These are phyloP conservation scores for Cladorrhinum sp. DNA, from an alignment of 2,329 filamentous ascomycete genomes.

Conservation along the genomic window DNA sequence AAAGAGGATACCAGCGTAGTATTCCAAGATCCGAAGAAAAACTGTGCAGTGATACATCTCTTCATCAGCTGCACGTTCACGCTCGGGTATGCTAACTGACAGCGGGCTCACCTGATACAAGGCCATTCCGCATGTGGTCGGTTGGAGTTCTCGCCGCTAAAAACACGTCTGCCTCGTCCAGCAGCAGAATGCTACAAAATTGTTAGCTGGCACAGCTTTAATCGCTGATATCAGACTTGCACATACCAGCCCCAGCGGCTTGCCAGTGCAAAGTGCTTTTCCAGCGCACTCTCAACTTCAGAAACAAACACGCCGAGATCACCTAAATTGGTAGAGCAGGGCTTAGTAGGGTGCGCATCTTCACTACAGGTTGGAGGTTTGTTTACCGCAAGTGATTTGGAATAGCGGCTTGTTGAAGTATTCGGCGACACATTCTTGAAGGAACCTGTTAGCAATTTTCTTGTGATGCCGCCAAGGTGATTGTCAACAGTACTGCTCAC, in stretches of 20 bases:
- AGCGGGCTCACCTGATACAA: slow-evolving; percentile 30
- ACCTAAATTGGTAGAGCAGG: too few species aligned
- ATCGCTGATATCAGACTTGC: too few species aligned
- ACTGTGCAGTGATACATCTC: slow-evolving; percentile 28
- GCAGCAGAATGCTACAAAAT: slow-evolving; percentile 26
- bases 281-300: slow-evolving; percentile 26
- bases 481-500: neutral
- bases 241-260: too few species aligned
- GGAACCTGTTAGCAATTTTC: too few species aligned
- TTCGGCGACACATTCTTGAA: slow-evolving; percentile 8
- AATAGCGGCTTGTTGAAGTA: slow-evolving; percentile 13
- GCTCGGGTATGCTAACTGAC: neutral
- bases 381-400: slow-evolving; percentile 24
- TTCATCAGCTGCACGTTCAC: neutral
- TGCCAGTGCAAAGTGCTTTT: too few species aligned
- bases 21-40: slow-evolving; percentile 28
- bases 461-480: too few species aligned
- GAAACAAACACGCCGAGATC: too few species aligned
- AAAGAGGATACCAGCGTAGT: slow-evolving; percentile 29
- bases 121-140: slow-evolving; percentile 26
- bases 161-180: slow-evolving; percentile 30
- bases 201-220: too few species aligned
- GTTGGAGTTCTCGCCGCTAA: slow-evolving; percentile 17
- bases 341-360: too few species aligned
- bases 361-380: neutral